A percentile compares a stretch with the other conserved stretches of the same genome.
These are phyloP conservation scores for Eimeria falciformis DNA, from an alignment of 169 alveolate genomes.

Conservation along the genomic window DNA sequence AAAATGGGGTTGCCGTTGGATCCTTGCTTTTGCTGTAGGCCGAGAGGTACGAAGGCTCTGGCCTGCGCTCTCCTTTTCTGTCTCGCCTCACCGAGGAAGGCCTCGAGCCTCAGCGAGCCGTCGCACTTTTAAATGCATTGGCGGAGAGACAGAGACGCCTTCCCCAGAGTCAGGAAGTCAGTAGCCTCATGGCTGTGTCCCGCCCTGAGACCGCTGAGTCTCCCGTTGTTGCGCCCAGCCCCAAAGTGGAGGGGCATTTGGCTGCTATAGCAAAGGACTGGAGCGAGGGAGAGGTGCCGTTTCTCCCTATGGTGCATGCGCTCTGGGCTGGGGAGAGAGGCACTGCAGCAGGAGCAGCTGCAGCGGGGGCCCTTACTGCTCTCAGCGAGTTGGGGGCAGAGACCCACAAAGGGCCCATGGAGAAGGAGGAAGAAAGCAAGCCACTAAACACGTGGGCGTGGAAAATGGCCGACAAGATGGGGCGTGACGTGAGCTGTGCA, in stretches of 20 bases:
- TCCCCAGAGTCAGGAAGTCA: not conserved
- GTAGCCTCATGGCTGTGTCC: conserved; percentile 19
- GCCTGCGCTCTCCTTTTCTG: conserved; percentile 9
- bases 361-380: conserved; percentile 36
- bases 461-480: not conserved
- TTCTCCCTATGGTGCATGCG: conserved; percentile 28
- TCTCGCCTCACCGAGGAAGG: not conserved
- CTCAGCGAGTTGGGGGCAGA: conserved; percentile 1
- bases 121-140: not conserved
- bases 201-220: conserved; percentile 22
- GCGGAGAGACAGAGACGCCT: not conserved
- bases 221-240: conserved; percentile 35
- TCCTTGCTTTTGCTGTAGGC: conserved; percentile 3
- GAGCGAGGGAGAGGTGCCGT: not conserved
- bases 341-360: conserved; percentile 59
- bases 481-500: conserved; percentile 20
- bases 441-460: conserved; percentile 25
- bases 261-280: conserved; percentile 16
- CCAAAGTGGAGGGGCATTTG: conserved; percentile 57
- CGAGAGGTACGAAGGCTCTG: not conserved
- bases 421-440: not conserved
- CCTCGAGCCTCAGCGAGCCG: not conserved
- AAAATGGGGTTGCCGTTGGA: too few species aligned
- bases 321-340: conserved; percentile 67
- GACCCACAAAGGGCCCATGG: not conserved